A percentile compares a stretch with the other conserved stretches of the same genome.
These are phyloP conservation scores for Lanmaoa pseudosensibilis DNA, from an alignment of 768 basidiomycete species.

Conservation along the genomic window DNA sequence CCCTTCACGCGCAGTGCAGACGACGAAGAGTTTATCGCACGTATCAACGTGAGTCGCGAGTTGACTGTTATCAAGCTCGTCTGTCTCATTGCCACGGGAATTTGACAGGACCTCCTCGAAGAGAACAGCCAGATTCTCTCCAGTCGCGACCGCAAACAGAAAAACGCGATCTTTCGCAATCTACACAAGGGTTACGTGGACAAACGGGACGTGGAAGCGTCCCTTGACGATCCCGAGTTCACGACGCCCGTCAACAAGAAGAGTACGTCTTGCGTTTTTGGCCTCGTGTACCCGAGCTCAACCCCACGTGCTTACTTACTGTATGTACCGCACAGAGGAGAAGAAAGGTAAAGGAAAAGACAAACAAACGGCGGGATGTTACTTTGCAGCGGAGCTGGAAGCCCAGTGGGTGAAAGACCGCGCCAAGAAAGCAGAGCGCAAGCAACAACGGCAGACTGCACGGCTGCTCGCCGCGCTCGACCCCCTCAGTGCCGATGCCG, in stretches of 20 bases:
- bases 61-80: background rate
- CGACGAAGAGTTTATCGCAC: constrained; percentile 56
- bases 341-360: constrained; percentile 32
- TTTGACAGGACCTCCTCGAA: constrained; percentile 61
- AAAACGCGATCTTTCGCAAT: constrained; percentile 59
- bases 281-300: background rate
- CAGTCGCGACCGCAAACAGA: constrained; percentile 45
- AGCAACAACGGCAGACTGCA: constrained; percentile 57
- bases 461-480: constrained; percentile 60
- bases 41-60: constrained; percentile 49
- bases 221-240: constrained; percentile 26
- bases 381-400: constrained; percentile 56
- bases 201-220: constrained; percentile 35
- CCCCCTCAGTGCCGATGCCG: constrained; percentile 41
- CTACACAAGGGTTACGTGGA: constrained; percentile 57
- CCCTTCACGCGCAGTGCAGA: constrained; percentile 45
- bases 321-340: constrained; percentile 20
- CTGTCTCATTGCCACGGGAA: constrained; percentile 27
- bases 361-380: background rate
- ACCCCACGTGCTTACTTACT: too few relatives aligned
- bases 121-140: constrained; percentile 51
- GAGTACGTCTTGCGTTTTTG: constrained; percentile 44
- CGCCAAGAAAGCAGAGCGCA: constrained; percentile 75
- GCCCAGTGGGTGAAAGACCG: constrained; percentile 82
- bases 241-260: constrained; percentile 34